phyloP scores from a whole-genome alignment of 179 eudicot species.

The Gypsophila paniculata region DNA sequence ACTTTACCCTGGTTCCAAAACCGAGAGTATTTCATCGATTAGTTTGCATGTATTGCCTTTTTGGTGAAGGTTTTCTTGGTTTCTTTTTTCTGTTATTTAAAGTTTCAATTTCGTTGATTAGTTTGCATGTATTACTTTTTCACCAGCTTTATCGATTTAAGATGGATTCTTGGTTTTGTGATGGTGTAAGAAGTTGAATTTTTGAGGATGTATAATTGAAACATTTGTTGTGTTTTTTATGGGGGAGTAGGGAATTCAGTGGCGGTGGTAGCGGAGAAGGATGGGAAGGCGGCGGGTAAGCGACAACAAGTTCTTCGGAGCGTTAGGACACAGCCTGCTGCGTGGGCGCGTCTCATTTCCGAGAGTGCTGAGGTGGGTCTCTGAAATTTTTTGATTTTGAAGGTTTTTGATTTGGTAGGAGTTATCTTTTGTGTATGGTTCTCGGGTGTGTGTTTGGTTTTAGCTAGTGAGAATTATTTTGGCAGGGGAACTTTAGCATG shows the following conservation, averaged over 20 bases:
- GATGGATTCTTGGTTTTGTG: neutral
- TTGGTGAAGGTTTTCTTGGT: too few species aligned
- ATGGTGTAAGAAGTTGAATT: neutral
- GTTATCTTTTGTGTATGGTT: neutral
- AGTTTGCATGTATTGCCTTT: too few species aligned
- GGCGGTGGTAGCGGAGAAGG: constrained; percentile 31
- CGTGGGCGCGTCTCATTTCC: constrained; percentile 86
- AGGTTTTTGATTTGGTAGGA: neutral
- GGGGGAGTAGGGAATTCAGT: constrained; percentile 32
- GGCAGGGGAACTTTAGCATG: neutral
- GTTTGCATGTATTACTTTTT: too few species aligned
- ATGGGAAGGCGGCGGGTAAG: constrained; percentile 37
- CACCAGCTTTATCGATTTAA: too few species aligned
- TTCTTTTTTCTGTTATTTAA: too few species aligned
- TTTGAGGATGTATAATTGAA: neutral
- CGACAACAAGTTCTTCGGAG: constrained; percentile 42
- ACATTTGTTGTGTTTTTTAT: neutral
- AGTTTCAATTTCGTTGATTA: too few species aligned
- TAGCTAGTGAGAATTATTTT: neutral
- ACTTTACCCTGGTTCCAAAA: too few species aligned
- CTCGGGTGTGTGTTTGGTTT: neutral
- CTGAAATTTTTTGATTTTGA: constrained; percentile 6
- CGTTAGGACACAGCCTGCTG: constrained; percentile 33
- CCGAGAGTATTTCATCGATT: too few species aligned
- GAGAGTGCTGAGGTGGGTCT: constrained; percentile 64